Conservation (phyloP, 495 filamentous ascomycete genomes). For the Cercophora newfieldiana region DNA sequence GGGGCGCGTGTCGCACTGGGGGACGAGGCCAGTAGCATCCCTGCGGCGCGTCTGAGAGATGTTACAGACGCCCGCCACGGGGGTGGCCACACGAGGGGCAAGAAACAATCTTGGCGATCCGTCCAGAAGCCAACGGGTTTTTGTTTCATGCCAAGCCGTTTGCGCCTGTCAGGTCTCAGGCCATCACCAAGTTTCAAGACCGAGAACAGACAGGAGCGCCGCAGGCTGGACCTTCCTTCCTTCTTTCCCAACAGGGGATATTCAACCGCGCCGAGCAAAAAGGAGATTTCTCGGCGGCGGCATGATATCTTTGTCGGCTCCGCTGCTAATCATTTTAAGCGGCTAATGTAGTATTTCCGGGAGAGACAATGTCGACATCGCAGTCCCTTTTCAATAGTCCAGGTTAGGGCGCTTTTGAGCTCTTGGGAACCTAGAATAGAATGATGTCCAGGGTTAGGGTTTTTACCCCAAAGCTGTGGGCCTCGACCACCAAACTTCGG, state of each 20-base stretch:
- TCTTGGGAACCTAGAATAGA: no score
- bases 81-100: conserved; percentile 5
- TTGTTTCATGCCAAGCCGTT: conserved; percentile 9
- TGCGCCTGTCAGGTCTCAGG: background rate
- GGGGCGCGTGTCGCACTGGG: background rate
- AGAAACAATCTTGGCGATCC: conserved; percentile 5
- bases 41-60: conserved; percentile 11
- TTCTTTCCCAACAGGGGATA: background rate
- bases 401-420: background rate
- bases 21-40: background rate
- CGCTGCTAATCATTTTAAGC: background rate
- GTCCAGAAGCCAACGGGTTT: background rate
- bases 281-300: background rate
- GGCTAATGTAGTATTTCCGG: background rate
- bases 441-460: no score
- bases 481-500: no score
- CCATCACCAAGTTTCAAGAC: background rate
- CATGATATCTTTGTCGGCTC: background rate
- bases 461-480: no score
- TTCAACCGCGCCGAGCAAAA: background rate
- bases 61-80: conserved; percentile 13
- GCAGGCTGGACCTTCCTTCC: background rate
- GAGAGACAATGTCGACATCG: background rate
- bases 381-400: background rate
- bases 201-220: background rate